Base-by-base conservation (phyloP, 164 flowering plant species). In the Kingdonia uniflora region DNA sequence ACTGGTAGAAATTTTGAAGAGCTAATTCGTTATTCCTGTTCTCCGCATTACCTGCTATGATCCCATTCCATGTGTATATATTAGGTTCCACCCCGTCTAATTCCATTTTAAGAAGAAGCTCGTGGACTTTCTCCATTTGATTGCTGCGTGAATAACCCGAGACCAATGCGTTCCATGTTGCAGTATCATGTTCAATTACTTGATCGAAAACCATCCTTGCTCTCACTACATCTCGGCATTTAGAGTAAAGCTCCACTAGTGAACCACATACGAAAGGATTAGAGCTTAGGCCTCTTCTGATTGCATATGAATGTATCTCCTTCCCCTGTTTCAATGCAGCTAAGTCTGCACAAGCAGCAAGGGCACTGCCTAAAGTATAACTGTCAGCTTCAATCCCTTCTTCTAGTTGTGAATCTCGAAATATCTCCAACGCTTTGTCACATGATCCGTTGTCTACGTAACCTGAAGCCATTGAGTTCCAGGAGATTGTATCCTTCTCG, bases 381-480 rank as follows among this genome's bases (percentile, higher is more conserved):
- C 84, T 72, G 65, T 80, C 70, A 19, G 79, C 71, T 65, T 64
- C 68, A 39, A 75, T 54, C 14, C 58, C 77, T 48, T 73, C 84
- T 52, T 63, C 68, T 50, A 49, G 54, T 26, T 69, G 70, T 64
- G 75, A 62, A 42, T 69, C 58, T 24, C 40, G 58, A 41, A 75
- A 80, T 66, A 79, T 42, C 55, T 52, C 56, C 69, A 81, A 64
- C 21, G 87, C 85, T 65, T 81, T 79, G 35, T 70, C 58, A 47
- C 65, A 76, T 51, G 69, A 38, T 23, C 43, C 68, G 59, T 78
- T 80, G 49, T 78, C 72, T 1, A 71, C 81, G 60, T 71, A 80
- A 1, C 88, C 88, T 10, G 95, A 70, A 25, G 83, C 69, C 77
- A 84, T 76, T 0, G 88, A 73, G 49, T 84, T 86, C 95, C 95